Evolutionary conservation across 1,284 basidiomycete species (phyloP), one percentile per base, ranked within the genome.

Genomic region (Mycocalia duriaeana): DNA sequence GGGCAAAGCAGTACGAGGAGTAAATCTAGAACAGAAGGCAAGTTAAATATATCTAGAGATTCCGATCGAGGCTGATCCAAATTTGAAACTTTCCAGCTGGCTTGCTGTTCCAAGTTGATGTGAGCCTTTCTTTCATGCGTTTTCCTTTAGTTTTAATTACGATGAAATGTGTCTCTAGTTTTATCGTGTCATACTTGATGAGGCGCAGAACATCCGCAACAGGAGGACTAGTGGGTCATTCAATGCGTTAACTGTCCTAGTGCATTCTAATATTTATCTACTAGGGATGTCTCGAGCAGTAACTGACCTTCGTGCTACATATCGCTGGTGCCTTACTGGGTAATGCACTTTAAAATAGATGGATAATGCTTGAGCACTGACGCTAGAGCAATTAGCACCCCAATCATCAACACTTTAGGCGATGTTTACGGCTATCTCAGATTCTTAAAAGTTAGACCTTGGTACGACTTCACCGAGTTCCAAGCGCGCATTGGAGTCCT

Each of bases 261-360:
- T n/a, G n/a, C n/a, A n/a, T n/a, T n/a, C n/a, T n/a, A n/a, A n/a
- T n/a, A n/a, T n/a, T n/a, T n/a, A n/a, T n/a, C n/a, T 18, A 37
- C 4, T 47, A 77, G 73, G 73, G 28, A 67, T 65, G 20, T 79
- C 74, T 26, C 72, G 71, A 26, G 74, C 74, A 3, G 72, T 78
- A 3, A 71, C 72, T 6, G 65, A 72, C 14, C 58, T 81, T 7
- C 57, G 64, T 2, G 48, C 72, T 1, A 67, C 49, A 8, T 70
- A 75, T 53, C 68, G 77, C 19, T 81, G 79, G 79, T 75, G 73
- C 50, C 64, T 81, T 3, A 79, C 77, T 23, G 77, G 77, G 69
- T 76, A 60, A 5, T 60, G 57, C n/a, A 14, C 24, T 38, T 13
- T 9, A 50, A 9, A 26, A 25, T 37, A 18, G 13, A 9, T 14